phyloP scores from a whole-genome alignment of 2,329 filamentous ascomycete species.

The Aspergillus vadensis region DNA sequence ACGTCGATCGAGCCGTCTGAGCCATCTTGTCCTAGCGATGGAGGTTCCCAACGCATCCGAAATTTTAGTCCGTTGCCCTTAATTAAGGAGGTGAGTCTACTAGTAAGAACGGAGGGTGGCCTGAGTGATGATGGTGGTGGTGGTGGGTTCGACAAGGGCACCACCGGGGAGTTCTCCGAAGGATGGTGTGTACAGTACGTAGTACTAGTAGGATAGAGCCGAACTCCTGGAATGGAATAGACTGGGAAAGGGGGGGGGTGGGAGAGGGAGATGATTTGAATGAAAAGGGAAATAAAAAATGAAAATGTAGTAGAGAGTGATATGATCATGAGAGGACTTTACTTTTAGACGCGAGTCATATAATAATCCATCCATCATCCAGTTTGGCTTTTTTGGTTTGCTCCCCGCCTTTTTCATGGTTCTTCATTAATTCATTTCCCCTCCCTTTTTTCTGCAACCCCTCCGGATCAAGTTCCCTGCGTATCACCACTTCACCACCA shows the following conservation, averaged over 20 bases:
- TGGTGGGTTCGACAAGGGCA: background rate
- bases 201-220: too few relatives aligned
- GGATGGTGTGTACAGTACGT: too few relatives aligned
- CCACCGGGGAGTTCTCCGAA: background rate
- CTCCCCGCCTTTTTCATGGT: constrained; percentile 16
- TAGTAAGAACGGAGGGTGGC: background rate
- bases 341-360: too few relatives aligned
- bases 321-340: too few relatives aligned
- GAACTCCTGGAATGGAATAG: too few relatives aligned
- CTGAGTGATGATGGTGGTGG: background rate
- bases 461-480: constrained; percentile 16
- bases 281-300: background rate
- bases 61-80: background rate
- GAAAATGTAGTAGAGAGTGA: too few relatives aligned
- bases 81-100: background rate
- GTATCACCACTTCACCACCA: background rate
- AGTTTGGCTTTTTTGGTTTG: constrained; percentile 7
- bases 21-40: background rate
- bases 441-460: constrained; percentile 15
- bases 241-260: background rate
- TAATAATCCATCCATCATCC: background rate
- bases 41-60: background rate
- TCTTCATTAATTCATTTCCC: background rate
- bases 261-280: background rate
- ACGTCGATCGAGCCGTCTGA: constrained; percentile 21